Percentiles rank a stretch among this genome's conserved stretches.
These are phyloP conservation scores for Exophiala calicioides DNA, from an alignment of 2,329 filamentous ascomycete species.

Conservation along the genomic window DNA sequence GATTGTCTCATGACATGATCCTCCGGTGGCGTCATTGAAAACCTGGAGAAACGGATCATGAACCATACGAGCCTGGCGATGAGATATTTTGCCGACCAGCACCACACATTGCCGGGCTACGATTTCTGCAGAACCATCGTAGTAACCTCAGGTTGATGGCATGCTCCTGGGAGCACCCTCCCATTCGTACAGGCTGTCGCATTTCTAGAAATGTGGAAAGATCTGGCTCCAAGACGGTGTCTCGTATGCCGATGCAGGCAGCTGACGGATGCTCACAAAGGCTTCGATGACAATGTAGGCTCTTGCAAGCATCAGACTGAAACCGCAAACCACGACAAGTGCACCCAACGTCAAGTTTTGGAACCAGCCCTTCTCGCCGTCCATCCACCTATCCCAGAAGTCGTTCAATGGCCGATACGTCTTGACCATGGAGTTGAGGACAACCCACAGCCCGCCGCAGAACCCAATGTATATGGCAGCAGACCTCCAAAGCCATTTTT, in stretches of 20 bases:
- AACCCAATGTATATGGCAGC: no score
- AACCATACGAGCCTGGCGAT: background rate
- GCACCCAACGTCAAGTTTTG: slow-evolving; percentile 9
- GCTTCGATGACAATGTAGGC: slow-evolving; percentile 4
- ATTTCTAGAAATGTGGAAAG: slow-evolving; percentile 8
- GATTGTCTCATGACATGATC: background rate
- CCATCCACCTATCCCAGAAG: slow-evolving; percentile 27
- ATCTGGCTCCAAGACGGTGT: slow-evolving; percentile 7
- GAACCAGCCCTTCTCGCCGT: slow-evolving; percentile 20
- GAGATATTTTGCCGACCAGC: no score
- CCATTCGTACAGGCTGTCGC: no score
- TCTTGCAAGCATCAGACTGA: slow-evolving; percentile 9
- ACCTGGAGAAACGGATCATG: background rate
- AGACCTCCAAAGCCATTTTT: no score
- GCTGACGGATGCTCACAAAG: slow-evolving; percentile 6
- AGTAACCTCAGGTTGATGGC: no score
- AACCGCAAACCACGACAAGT: slow-evolving; percentile 4
- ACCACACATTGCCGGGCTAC: no score
- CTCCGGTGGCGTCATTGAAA: background rate
- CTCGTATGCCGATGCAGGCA: slow-evolving; percentile 3
- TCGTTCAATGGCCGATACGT: slow-evolving; percentile 10
- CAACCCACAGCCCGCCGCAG: no score
- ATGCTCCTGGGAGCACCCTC: no score
- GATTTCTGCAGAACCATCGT: no score
- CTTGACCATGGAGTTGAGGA: slow-evolving; percentile 3